Conservation (phyloP, 2,329 filamentous ascomycete genomes). For the Pseudocercospora fuligena region DNA sequence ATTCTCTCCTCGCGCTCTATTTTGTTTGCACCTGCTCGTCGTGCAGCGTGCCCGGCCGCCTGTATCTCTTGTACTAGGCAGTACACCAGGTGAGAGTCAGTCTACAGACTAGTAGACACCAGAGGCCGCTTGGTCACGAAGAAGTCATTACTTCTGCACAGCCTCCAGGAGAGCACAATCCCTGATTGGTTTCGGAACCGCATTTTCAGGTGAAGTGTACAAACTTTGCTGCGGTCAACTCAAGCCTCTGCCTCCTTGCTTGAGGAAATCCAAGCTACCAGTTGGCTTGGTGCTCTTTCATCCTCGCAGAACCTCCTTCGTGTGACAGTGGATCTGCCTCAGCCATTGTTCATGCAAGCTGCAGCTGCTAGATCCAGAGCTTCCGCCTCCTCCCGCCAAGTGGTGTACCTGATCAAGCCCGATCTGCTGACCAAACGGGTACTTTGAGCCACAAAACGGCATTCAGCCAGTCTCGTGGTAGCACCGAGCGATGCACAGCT, state of each 20-base stretch:
- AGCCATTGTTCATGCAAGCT: background rate
- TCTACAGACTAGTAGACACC: background rate
- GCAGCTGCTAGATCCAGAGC: background rate
- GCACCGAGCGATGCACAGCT: conserved; percentile 6
- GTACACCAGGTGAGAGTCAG: background rate
- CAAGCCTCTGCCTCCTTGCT: conserved; percentile 7
- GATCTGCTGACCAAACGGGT: conserved; percentile 2
- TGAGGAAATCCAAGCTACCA: background rate
- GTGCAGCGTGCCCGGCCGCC: background rate
- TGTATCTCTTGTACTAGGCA: background rate
- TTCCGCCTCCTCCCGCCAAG: background rate
- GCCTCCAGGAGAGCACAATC: background rate
- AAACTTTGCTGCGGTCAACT: conserved; percentile 2
- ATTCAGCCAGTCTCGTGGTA: conserved; percentile 4
- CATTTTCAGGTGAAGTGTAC: background rate
- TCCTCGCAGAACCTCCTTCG: background rate
- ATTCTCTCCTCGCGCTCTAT: too few relatives aligned
- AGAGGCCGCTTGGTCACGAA: conserved; percentile 1
- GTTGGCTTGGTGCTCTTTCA: background rate
- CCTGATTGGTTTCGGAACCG: background rate
- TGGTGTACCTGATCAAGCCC: conserved; percentile 5
- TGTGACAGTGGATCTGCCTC: background rate
- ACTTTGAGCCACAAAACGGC: conserved; percentile 4
- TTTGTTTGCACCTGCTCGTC: too few relatives aligned
- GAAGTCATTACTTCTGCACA: background rate